phyloP scores from a whole-genome alignment of 2,329 filamentous ascomycete genomes.

The Ramularia collo-cygni region DNA sequence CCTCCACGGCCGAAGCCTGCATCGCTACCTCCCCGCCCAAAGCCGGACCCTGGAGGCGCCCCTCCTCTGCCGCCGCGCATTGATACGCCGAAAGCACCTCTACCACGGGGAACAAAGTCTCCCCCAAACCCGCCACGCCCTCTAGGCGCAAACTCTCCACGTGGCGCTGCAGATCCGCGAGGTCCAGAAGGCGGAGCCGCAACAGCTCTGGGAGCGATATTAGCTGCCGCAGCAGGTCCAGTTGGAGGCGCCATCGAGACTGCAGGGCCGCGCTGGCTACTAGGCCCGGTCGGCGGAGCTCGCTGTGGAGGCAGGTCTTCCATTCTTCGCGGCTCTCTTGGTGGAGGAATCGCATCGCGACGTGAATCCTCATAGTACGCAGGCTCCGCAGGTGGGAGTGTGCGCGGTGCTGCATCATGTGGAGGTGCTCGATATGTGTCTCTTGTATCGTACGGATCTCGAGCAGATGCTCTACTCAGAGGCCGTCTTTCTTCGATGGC shows the following conservation, averaged over 20 bases:
- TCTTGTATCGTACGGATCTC: slow-evolving; percentile 22
- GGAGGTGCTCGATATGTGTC: slow-evolving; percentile 24
- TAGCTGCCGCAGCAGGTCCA: slow-evolving; percentile 23
- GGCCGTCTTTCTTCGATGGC: slow-evolving; percentile 25
- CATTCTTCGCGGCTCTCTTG: slow-evolving; percentile 3
- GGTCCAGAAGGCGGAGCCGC: slow-evolving; percentile 28
- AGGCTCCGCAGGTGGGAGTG: slow-evolving; percentile 29
- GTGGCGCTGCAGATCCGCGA: slow-evolving; percentile 21
- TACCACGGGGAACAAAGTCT: slow-evolving; percentile 27
- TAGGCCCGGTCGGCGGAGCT: slow-evolving; percentile 25
- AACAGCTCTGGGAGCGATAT: slow-evolving; percentile 26
- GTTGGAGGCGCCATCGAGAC: slow-evolving; percentile 25
- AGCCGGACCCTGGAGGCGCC: slow-evolving; percentile 5
- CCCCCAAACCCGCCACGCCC: slow-evolving; percentile 31
- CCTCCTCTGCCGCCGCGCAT: slow-evolving; percentile 28
- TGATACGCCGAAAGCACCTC: slow-evolving; percentile 27
- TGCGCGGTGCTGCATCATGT: slow-evolving; percentile 21
- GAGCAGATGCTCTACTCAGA: slow-evolving; percentile 18
- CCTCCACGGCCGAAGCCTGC: slow-evolving; percentile 18
- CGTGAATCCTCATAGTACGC: slow-evolving; percentile 26
- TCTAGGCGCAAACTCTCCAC: slow-evolving; percentile 30
- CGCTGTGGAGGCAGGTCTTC: slow-evolving; percentile 7
- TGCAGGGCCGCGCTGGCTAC: slow-evolving; percentile 14
- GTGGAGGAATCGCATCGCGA: slow-evolving; percentile 21
- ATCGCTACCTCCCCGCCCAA: slow-evolving; percentile 8